phyloP scores from a whole-genome alignment of 805 yeast genomes.

The Saturnispora mendoncae region DNA sequence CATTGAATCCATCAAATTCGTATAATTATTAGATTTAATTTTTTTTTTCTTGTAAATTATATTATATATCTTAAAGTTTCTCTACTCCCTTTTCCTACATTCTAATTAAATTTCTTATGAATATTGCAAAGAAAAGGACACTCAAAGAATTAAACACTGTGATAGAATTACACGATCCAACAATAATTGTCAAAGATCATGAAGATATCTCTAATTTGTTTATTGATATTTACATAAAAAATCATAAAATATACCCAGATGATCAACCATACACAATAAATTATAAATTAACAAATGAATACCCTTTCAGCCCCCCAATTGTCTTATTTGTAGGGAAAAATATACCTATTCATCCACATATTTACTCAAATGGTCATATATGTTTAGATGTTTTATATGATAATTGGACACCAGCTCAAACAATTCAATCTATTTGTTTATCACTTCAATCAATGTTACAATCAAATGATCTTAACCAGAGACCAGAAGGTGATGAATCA shows the following conservation, averaged over 20 bases:
- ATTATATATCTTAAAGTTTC: slow-evolving; percentile 2
- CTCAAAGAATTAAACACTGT: slow-evolving; percentile 3
- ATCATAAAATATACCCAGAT: slow-evolving; percentile 6
- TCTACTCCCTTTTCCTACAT: not conserved
- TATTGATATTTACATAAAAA: slow-evolving; percentile 6
- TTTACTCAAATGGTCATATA: slow-evolving; percentile 72
- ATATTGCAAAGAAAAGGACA: slow-evolving; percentile 1
- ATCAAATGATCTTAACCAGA: slow-evolving; percentile 35
- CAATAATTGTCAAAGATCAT: not conserved
- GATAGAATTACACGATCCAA: not conserved
- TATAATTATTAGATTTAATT: not conserved
- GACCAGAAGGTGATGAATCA: slow-evolving; percentile 49
- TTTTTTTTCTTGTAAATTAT: slow-evolving; percentile 1
- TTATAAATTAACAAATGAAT: slow-evolving; percentile 5
- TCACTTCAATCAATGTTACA: slow-evolving; percentile 60
- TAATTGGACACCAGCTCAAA: slow-evolving; percentile 61
- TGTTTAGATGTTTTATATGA: slow-evolving; percentile 58
- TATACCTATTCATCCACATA: slow-evolving; percentile 67
- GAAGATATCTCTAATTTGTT: not conserved
- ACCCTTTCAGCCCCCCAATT: slow-evolving; percentile 12
- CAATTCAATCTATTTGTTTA: slow-evolving; percentile 38
- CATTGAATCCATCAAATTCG: not conserved
- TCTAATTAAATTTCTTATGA: not conserved
- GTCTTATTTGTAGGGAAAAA: slow-evolving; percentile 11
- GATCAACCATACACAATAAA: slow-evolving; percentile 2